Evolutionary conservation across 441 rosid species (phyloP).

Genomic region (Raphanus hybrid): DNA sequence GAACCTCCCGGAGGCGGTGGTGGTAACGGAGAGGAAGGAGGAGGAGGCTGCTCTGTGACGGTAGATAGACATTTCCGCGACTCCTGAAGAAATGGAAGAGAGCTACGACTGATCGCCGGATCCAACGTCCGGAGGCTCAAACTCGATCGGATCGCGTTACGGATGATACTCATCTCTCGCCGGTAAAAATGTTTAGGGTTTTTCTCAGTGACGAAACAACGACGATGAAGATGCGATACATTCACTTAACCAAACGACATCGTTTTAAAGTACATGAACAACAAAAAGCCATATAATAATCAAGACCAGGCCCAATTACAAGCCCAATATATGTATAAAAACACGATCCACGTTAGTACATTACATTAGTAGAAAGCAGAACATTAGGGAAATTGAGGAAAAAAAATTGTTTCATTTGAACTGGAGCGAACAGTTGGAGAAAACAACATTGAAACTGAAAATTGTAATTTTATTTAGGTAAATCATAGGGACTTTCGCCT

Average conservation of each 20-base stretch:
- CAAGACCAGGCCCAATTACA: constrained; percentile 18
- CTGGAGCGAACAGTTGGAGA: background rate
- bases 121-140: constrained; percentile 34
- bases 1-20: constrained; percentile 42
- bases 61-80: constrained; percentile 58
- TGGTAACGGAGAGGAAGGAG: constrained; percentile 41
- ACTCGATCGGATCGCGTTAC: constrained; percentile 49
- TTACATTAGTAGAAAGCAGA: background rate
- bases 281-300: constrained; percentile 5
- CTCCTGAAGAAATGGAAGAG: constrained; percentile 44
- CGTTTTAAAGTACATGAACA: background rate
- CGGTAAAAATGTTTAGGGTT: constrained; percentile 29
- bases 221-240: constrained; percentile 13
- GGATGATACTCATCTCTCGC: constrained; percentile 54
- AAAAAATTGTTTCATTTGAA: background rate
- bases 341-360: constrained; percentile 4
- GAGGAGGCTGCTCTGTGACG: constrained; percentile 48
- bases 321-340: constrained; percentile 1
- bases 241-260: background rate
- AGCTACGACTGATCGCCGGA: constrained; percentile 30
- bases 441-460: background rate
- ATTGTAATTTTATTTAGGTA: background rate
- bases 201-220: constrained; percentile 31
- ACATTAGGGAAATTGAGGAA: background rate
- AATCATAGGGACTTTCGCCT: constrained; percentile 52